Evolutionary conservation across 2,329 filamentous ascomycete genomes (phyloP), one percentile per base, ranked within the genome.

Genomic region (Pseudopithomyces chartarum): DNA sequence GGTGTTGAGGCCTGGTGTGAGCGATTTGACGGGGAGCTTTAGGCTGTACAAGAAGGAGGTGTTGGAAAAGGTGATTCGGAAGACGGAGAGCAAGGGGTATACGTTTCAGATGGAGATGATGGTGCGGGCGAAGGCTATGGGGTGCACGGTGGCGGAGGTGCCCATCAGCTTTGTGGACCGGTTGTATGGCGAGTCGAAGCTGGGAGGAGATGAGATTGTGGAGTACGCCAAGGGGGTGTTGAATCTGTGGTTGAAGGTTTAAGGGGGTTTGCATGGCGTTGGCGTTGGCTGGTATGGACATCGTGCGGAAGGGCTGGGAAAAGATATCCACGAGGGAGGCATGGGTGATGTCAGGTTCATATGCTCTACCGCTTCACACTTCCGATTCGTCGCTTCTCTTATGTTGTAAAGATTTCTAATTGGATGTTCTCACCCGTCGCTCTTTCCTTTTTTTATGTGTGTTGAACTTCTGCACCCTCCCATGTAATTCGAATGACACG

Each of bases 41-140:
- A 83, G 95, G 61, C 78, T 99, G 76, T 99, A 99, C 79, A 98
- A 96, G 87, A 92, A 90, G 80, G 81, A 83, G 58, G 91, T 97
- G 60, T 79, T 99, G 71, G 86, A 96, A 77, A 93, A 91, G 82
- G 92, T 96, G 56, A 97, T 99, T 69, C 82, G 84, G 71, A 91
- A 85, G 78, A 97, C 92, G 8, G 90, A 97, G 83, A 95, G 91
- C 75, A 97, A 98, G 81, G 95, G 95, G 2, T 99, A 98, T 77
- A 94, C 90, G 39, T 99, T 99, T 84, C 95, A 99, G 86, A 99
- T 99, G 95, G 94, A 97, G 84, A 90, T 99, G 87, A 98, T 97
- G 89, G 94, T 98, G 8, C 85, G 93, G 60, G 95, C 95, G 33
- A 97, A 97, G 86, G 91, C 90, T 15, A 93, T 97, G 91, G 94